A percentile compares a stretch with the other conserved stretches of the same genome.
These are phyloP conservation scores for Nothophaeocryptopus gaeumannii DNA, from an alignment of 2,329 filamentous ascomycete genomes.

Conservation along the genomic window DNA sequence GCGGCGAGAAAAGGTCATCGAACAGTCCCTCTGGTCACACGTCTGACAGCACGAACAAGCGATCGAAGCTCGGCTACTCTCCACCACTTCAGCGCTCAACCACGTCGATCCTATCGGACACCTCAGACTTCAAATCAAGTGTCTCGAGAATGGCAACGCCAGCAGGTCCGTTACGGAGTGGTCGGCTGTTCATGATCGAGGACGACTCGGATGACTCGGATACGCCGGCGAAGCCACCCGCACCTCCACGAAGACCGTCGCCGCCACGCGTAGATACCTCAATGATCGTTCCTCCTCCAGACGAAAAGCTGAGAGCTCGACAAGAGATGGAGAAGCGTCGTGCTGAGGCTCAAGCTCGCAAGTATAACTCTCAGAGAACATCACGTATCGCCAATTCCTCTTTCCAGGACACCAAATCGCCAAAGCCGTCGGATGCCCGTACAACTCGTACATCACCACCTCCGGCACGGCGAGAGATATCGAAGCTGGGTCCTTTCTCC, in stretches of 20 bases:
- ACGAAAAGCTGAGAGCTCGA: neutral
- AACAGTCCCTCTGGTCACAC: too few species aligned
- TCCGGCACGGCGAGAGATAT: too few species aligned
- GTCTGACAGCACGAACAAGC: neutral
- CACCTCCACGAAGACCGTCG: neutral
- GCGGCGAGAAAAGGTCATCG: too few species aligned
- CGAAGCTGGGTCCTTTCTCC: too few species aligned
- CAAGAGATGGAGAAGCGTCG: neutral
- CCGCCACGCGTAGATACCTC: neutral
- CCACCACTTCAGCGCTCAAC: neutral
- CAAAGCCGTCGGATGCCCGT: too few species aligned
- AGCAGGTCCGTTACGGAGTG: neutral
- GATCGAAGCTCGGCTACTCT: neutral
- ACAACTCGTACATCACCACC: too few species aligned
- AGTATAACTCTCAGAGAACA: neutral
- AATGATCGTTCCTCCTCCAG: neutral
- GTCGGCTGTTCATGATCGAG: neutral
- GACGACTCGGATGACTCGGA: conserved; percentile 4
- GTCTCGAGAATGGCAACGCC: neutral
- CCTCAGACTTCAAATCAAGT: neutral
- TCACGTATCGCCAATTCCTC: neutral
- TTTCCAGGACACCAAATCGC: too few species aligned
- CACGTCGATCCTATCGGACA: neutral
- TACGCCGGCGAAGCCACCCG: neutral
- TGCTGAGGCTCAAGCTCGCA: neutral